Evolutionary conservation across 306 rosid genomes (phyloP), one percentile per base, ranked within the genome.

Genomic region (Dalbergia oliveri): DNA sequence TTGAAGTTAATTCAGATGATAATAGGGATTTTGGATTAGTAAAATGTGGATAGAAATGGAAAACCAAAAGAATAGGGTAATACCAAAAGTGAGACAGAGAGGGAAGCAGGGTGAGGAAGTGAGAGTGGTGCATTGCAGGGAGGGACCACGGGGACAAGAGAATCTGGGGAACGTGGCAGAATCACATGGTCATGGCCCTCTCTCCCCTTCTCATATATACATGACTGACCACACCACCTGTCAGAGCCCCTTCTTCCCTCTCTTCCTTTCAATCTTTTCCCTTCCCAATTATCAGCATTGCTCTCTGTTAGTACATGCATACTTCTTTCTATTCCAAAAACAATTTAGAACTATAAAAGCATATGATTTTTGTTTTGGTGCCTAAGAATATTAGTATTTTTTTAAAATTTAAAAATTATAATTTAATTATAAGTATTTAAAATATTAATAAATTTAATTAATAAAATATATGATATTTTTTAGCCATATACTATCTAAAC

Each of bases 141-240:
- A 80, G 88, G 88, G 88, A 85, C 84, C 88, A 85, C 70, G 68
- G 77, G 64, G 80, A 85, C 88, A 85, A 77, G 83, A 81, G 83
- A 81, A 85, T 85, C 88, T 85, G 60, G 70, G 77, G 76, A 81
- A 81, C 88, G 88, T 85, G 88, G 88, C 77, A 81, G 83, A 66
- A 81, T 85, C 88, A 85, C 88, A 81, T 85, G 88, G 69, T 6
- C 56, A 81, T 77, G 86, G 84, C 75, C 91, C 85, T 65, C 69
- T 79, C 16, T 13, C 18, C 10, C 10, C 60, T n/a, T 53, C 10
- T 60, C 84, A 34, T 47, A 8, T 21, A 21, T 47, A 8, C 13
- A 19, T 47, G 15, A 54, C 58, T 77, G 44, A 50, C 54, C 76
- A 73, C 76, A 56, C 61, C 72, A 72, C 66, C 77, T 84, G 88